Conservation (phyloP, 306 rosid genomes). For the Phaseolus lunatus region DNA sequence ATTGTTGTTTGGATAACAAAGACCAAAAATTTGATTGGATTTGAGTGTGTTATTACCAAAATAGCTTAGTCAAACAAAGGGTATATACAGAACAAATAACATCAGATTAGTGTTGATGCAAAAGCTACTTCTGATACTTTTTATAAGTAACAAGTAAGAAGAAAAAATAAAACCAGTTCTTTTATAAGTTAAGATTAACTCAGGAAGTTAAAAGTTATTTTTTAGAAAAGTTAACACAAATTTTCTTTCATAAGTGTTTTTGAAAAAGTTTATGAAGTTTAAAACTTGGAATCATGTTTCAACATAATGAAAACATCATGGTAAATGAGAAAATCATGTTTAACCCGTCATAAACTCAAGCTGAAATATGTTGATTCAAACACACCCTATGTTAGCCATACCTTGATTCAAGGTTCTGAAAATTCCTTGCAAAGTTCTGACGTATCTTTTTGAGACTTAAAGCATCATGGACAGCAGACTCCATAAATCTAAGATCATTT, state of each 20-base stretch:
- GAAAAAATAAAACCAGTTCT: too few species aligned
- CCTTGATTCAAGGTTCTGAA: slow-evolving; percentile 84
- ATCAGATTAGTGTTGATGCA: background rate
- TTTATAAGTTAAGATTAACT: too few species aligned
- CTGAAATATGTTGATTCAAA: background rate
- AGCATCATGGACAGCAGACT: slow-evolving; percentile 51
- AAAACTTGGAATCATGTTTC: background rate
- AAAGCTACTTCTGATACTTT: background rate
- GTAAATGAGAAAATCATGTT: background rate
- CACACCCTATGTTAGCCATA: slow-evolving; percentile 37
- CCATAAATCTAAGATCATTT: slow-evolving; percentile 60
- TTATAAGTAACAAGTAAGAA: background rate
- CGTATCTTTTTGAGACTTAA: slow-evolving; percentile 61
- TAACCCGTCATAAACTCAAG: background rate
- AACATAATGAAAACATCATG: background rate
- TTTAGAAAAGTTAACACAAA: too few species aligned
- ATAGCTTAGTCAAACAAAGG: background rate
- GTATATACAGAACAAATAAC: background rate
- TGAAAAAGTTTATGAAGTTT: background rate
- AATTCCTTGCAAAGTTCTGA: slow-evolving; percentile 70
- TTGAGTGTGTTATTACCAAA: background rate
- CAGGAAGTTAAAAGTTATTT: too few species aligned
- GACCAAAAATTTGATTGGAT: too few species aligned
- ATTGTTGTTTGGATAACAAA: background rate
- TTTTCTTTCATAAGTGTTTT: too few species aligned